These are phyloP conservation scores for Alternaria brassicicola DNA, from an alignment of 2,329 filamentous ascomycete species.

Conservation along the genomic window DNA sequence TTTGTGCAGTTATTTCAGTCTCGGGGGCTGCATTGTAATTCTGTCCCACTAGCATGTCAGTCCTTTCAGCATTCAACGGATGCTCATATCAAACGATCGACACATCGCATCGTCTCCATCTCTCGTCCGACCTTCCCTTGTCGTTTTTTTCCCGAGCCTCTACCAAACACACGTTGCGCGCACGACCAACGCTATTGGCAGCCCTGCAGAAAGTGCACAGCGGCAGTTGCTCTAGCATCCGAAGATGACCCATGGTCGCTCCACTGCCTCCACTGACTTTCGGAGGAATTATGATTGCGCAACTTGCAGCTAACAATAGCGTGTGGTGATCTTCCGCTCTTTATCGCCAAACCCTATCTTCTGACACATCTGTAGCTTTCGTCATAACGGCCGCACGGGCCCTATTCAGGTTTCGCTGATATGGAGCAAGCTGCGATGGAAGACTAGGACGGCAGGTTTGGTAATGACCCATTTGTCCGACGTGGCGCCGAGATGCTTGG, in stretches of 20 bases:
- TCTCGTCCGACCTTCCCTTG: background rate
- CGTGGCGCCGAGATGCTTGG: constrained; percentile 9
- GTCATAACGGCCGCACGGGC: background rate
- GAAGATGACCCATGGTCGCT: constrained; percentile 1
- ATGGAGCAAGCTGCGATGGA: constrained; percentile 1
- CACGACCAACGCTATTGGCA: constrained; percentile 6
- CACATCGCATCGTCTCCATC: background rate
- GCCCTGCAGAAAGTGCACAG: constrained; percentile 3
- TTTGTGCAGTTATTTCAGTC: background rate
- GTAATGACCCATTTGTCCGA: constrained; percentile 4
- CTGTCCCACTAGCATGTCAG: constrained; percentile 3
- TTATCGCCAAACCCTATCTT: constrained; percentile 1
- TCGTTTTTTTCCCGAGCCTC: background rate
- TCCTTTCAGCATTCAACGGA: background rate
- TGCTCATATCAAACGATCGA: constrained; percentile 2
- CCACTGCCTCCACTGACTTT: background rate
- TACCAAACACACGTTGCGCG: constrained; percentile 1
- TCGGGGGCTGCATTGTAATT: background rate
- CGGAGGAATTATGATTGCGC: constrained; percentile 5
- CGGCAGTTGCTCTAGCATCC: background rate
- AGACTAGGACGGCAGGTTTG: background rate
- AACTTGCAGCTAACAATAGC: constrained; percentile 5
- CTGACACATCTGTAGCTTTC: constrained; percentile 4
- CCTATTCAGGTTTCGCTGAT: background rate
- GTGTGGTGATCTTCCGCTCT: constrained; percentile 8